phyloP scores from a whole-genome alignment of 129 eudicot genomes.

The Cynara cardunculus region DNA sequence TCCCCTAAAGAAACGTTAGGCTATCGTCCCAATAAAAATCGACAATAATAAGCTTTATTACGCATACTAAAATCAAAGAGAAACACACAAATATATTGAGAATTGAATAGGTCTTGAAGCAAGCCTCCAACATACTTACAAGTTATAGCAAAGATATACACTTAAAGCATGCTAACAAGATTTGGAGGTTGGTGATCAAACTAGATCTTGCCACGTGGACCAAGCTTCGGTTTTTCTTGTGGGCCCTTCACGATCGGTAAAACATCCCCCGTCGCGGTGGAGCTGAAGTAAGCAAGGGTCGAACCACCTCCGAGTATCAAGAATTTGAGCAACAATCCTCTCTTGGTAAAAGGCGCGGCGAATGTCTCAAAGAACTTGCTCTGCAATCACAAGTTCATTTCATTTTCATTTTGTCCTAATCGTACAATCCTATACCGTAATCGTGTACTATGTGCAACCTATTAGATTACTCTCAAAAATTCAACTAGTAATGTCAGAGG shows the following conservation, averaged over 20 bases:
- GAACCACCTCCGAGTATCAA: conserved; percentile 94
- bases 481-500: too few relatives aligned
- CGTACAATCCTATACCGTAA: neutral
- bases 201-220: conserved; percentile 83
- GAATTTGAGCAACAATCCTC: conserved; percentile 96
- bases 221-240: conserved; percentile 81
- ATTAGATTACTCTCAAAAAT: neutral
- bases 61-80: neutral
- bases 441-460: conserved; percentile 11
- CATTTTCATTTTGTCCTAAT: too few relatives aligned
- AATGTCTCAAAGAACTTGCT: conserved; percentile 99
- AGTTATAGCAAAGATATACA: conserved; percentile 25
- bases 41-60: neutral
- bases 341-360: conserved; percentile 99
- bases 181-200: neutral
- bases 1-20: too few relatives aligned
- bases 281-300: conserved; percentile 77
- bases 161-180: conserved; percentile 21
- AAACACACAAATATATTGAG: neutral
- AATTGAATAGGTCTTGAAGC: conserved; percentile 13
- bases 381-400: conserved; percentile 36
- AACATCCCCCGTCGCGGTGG: conserved; percentile 65
- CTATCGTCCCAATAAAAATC: neutral
- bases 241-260: conserved; percentile 87
- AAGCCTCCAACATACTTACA: conserved; percentile 40